These are phyloP conservation scores for Centaurea solstitialis DNA, from an alignment of 129 eudicot genomes.

Conservation along the genomic window DNA sequence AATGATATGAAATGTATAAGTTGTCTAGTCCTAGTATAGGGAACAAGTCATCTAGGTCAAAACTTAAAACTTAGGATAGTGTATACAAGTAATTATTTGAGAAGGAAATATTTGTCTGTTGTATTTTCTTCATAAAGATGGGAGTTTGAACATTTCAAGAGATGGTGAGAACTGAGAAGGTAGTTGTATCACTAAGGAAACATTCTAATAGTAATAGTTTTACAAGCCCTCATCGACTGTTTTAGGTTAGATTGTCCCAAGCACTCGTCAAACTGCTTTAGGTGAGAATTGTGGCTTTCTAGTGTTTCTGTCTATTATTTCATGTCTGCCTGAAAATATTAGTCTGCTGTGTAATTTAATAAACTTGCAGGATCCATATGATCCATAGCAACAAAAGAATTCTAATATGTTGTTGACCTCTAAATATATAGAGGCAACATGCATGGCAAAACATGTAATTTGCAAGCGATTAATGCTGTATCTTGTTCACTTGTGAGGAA, in stretches of 20 bases:
- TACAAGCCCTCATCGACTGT: background rate
- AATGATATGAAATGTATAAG: background rate
- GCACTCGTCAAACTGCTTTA: background rate
- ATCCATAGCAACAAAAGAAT: background rate
- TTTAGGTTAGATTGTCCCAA: background rate
- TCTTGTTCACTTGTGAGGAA: background rate
- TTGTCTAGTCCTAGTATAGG: background rate
- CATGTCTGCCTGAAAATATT: background rate
- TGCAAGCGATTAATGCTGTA: background rate
- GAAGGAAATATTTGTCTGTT: background rate
- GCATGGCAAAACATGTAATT: background rate
- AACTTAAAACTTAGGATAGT: background rate
- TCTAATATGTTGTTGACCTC: background rate
- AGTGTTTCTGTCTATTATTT: background rate
- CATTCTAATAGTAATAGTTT: background rate
- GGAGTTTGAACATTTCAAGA: background rate
- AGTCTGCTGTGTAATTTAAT: background rate
- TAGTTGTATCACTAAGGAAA: background rate
- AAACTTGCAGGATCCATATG: background rate
- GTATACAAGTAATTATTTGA: background rate
- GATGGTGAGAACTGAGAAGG: background rate
- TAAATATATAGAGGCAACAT: background rate
- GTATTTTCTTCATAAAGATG: background rate
- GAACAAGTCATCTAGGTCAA: background rate
- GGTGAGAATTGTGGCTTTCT: background rate